Evolutionary conservation across 495 filamentous ascomycete genomes (phyloP), one percentile per base, ranked within the genome.

Genomic region (Hypoxylon fragiforme): DNA sequence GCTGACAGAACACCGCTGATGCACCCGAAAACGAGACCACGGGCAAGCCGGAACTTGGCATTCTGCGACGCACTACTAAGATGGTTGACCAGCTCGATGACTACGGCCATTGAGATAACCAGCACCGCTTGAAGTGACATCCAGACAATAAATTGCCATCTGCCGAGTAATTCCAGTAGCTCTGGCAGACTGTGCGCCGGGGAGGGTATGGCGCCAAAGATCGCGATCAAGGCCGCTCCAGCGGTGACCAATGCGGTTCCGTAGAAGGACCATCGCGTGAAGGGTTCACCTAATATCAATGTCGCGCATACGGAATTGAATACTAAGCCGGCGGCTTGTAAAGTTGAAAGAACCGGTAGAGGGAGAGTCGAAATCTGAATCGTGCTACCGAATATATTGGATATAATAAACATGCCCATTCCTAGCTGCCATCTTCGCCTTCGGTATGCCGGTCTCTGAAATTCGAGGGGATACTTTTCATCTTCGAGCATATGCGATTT

Each of bases 401-500:
- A 85, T 43, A 96, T 74, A 54, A 99, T 82, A 75, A 97, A 99
- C 84, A 99, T 95, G 58, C 85, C 80, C 89, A 99, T 97, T 44
- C 94, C 94, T 50, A 97, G 73, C 86, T 99, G 94, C 94, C 94
- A 99, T 80, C 91, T 81, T 68, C 95, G 82, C 66, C 94, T 83
- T 64, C 87, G 84, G 71, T 96, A 92, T 3, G 95, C 90, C 22
- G 94, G 94, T 60, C 94, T 77, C 57, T 89, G 84, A 34, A 82
- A 68, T 71, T 92, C 83, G 67, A 90, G 84, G 2, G 88, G 84
- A 30, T 80, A 81, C 72, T 95, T 95, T 73, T 92, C 90, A 73
- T 97, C 94, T 77, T 99, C 94, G 60, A 97, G 83, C 46, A 99
- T 85, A 76, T 99, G 94, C 49, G 92, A 97, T 71, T 99, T 99